These are phyloP conservation scores for Tympanopsis confertula DNA, from an alignment of 2,329 filamentous ascomycete species.

Conservation along the genomic window DNA sequence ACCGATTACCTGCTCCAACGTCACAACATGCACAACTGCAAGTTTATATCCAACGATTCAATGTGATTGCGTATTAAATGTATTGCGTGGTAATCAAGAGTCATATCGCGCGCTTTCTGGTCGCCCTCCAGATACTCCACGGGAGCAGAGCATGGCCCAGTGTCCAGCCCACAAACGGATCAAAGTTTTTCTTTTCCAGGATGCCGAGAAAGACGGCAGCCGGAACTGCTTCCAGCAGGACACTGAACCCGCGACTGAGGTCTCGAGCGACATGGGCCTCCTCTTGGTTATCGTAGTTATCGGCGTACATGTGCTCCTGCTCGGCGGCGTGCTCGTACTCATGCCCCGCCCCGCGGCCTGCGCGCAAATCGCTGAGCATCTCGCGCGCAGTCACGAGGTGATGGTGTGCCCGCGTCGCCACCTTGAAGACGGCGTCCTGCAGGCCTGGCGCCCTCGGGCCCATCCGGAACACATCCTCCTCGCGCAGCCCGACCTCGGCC, in stretches of 20 bases:
- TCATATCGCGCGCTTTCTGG: conserved; percentile 35
- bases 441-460: conserved; percentile 71
- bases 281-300: conserved; percentile 13
- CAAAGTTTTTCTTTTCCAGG: conserved; percentile 73
- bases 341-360: conserved; percentile 66
- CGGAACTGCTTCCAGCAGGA: conserved; percentile 69
- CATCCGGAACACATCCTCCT: conserved; percentile 79
- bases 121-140: conserved; percentile 54
- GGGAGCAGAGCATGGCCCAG: conserved; percentile 72
- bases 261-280: conserved; percentile 24
- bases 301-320: conserved; percentile 45
- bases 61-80: no score
- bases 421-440: conserved; percentile 78
- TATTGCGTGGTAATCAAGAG: no score
- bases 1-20: no score
- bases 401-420: conserved; percentile 88
- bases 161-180: conserved; percentile 57
- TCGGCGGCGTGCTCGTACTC: conserved; percentile 82
- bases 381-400: conserved; percentile 88
- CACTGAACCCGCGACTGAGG: conserved; percentile 57
- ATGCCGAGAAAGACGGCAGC: conserved; percentile 68
- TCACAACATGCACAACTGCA: no score
- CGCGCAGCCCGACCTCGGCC: conserved; percentile 67
- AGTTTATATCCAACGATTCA: no score
- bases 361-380: conserved; percentile 72